These are phyloP conservation scores for Hortiboletus flavorubellus DNA, from an alignment of 768 basidiomycete genomes.

Conservation along the genomic window DNA sequence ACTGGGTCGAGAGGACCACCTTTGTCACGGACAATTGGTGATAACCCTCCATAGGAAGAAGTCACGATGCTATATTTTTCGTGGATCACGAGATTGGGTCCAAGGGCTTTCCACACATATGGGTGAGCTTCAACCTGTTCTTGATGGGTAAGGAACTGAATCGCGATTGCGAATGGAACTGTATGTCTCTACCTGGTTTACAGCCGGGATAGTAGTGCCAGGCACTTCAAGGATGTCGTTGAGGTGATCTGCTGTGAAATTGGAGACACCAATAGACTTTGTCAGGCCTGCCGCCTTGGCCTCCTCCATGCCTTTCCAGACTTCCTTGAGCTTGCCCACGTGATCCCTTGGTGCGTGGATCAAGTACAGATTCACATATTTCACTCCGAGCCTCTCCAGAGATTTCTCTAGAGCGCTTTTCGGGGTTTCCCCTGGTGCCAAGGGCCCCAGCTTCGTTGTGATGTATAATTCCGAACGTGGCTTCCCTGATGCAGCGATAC, in stretches of 20 bases:
- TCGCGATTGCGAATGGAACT: neutral
- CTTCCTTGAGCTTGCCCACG: conserved; percentile 42
- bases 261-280: conserved; percentile 52
- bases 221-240: conserved; percentile 38
- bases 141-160: neutral
- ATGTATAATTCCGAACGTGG: conserved; percentile 56
- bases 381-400: conserved; percentile 49
- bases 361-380: conserved; percentile 62
- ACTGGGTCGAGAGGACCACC: conserved; percentile 41
- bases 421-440: conserved; percentile 43
- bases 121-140: conserved; percentile 52
- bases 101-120: conserved; percentile 44
- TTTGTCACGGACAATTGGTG: conserved; percentile 33
- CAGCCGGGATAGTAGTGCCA: conserved; percentile 45
- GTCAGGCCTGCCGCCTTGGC: conserved; percentile 42
- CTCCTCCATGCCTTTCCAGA: conserved; percentile 63
- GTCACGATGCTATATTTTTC: conserved; percentile 38
- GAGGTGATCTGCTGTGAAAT: conserved; percentile 44
- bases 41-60: conserved; percentile 39
- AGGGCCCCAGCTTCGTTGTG: conserved; percentile 49
- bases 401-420: conserved; percentile 49
- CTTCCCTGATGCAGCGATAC: conserved; percentile 48
- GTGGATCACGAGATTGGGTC: conserved; percentile 34
- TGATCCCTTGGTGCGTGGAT: conserved; percentile 47
- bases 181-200: conserved; percentile 45